phyloP scores from a whole-genome alignment of 495 filamentous ascomycete genomes.

The Arthonia radiata region DNA sequence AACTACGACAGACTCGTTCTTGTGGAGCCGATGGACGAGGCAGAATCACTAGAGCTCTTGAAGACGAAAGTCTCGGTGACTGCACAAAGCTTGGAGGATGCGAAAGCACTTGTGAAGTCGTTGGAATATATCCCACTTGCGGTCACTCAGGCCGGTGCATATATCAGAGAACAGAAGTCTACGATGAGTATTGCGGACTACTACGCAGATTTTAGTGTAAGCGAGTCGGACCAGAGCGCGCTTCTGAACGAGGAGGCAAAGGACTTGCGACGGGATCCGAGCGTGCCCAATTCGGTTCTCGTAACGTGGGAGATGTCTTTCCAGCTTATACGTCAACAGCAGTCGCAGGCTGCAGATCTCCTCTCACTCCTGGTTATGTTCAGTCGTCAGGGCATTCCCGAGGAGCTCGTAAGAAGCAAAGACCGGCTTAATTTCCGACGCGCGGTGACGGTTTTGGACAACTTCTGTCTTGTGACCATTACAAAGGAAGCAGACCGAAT shows the following conservation, averaged over 20 bases:
- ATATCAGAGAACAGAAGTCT: conserved; percentile 12
- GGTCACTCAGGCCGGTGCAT: conserved; percentile 23
- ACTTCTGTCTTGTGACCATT: conserved; percentile 15
- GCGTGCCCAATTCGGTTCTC: too few species aligned
- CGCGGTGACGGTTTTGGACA: conserved; percentile 6
- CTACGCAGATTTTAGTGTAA: conserved; percentile 13
- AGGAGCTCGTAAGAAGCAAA: too few species aligned
- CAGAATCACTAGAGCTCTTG: background rate
- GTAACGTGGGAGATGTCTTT: too few species aligned
- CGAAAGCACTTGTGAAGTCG: conserved; percentile 10
- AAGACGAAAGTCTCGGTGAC: background rate
- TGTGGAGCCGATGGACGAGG: conserved; percentile 9
- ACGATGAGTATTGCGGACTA: conserved; percentile 9
- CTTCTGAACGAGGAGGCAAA: conserved; percentile 12
- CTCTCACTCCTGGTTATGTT: too few species aligned
- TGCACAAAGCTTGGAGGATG: background rate
- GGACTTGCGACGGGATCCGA: conserved; percentile 2
- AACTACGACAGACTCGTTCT: background rate
- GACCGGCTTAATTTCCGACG: conserved; percentile 6
- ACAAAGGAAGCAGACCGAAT: background rate
- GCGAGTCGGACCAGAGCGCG: conserved; percentile 9
- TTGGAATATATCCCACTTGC: conserved; percentile 25
- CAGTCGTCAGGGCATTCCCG: too few species aligned
- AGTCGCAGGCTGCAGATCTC: too few species aligned
- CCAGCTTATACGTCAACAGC: too few species aligned